A percentile compares a stretch with the other conserved stretches of the same genome.
Evolutionary conservation across 2,329 filamentous ascomycete species (phyloP).

Genomic region (Hypomyces rosellus): DNA sequence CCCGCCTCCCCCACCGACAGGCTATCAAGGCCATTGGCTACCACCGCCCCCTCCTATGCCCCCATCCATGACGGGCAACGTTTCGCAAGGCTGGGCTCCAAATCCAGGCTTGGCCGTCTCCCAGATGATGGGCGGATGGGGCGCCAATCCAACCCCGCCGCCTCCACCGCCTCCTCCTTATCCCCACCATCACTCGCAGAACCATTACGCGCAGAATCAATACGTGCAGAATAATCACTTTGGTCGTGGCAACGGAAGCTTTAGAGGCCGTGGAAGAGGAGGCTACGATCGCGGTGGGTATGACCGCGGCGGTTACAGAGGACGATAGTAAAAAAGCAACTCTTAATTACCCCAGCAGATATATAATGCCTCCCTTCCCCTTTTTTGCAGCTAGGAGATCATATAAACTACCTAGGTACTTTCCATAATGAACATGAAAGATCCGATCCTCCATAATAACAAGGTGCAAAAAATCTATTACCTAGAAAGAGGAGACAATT

Average conservation of each 20-base stretch:
- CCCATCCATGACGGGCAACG: constrained; percentile 13
- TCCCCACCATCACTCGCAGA: neutral
- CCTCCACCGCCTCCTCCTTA: constrained; percentile 15
- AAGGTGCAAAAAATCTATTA: no score
- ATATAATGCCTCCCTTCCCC: no score
- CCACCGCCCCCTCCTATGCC: constrained; percentile 26
- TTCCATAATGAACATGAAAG: no score
- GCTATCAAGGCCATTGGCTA: constrained; percentile 38
- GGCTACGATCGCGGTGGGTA: constrained; percentile 26
- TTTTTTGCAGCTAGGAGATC: no score
- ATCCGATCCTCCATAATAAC: no score
- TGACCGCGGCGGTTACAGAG: constrained; percentile 24
- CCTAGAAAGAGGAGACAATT: constrained; percentile 2
- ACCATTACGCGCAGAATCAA: constrained; percentile 15
- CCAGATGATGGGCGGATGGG: constrained; percentile 24
- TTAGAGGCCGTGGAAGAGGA: constrained; percentile 24
- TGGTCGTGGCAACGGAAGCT: constrained; percentile 20
- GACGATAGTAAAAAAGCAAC: constrained; percentile 6
- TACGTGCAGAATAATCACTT: constrained; percentile 17
- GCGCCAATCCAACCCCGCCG: constrained; percentile 14
- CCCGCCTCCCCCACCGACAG: constrained; percentile 29
- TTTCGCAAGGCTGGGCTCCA: constrained; percentile 22
- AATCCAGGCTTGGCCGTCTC: constrained; percentile 20
- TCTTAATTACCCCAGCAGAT: no score
- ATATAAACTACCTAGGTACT: no score